Evolutionary conservation across 2,329 filamentous ascomycete species (phyloP), one percentile per base, ranked within the genome.

Genomic region (Apiospora koreana): DNA sequence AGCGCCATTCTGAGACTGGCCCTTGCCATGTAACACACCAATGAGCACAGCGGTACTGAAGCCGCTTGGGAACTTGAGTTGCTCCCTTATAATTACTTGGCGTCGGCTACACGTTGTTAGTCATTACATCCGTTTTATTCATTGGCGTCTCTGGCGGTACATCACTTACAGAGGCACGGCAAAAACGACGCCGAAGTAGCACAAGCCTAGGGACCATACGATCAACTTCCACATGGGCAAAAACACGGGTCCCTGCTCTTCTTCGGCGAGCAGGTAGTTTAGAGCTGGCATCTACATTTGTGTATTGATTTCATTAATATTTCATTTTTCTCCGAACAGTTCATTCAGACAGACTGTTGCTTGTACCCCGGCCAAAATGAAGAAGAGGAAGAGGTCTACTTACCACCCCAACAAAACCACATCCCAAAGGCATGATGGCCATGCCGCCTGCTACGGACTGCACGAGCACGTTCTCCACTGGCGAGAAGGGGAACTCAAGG

Each of bases 1-100:
- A 16, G 45, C 78, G 72, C 23, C 73, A 50, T 70, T 75, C 69
- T 79, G 73, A 1, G 80, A 81, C 69, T 83, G 79, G 21, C 76
- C 83, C 65, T 86, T 84, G 3, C 94, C 94, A 80, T 98, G 95
- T 14, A 99, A 83, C 1, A 98, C 94, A 3, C 91, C 91, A 74
- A 99, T 98, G 84, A 99, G 91, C 25, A 98, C 87, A 0, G 96
- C 96, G 1, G 96, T 98, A 66, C 96, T 97, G 69, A 97, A 98
- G 0, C 96, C 96, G 76, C 94, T 97, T 0, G 96, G 96, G 75
- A 99, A 99, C 78, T 93, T 96, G 70, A 99, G 83, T 79, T 95
- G 93, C 83, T 99, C 96, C 70, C 93, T 85, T 69, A 99, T 94
- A 72, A 99, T 97, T 69, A 98, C 95, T 82, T 99, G 94, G 69